Evolutionary conservation across 78 protist genomes (phyloP).

Genomic region (Speleostelium caveatum): DNA sequence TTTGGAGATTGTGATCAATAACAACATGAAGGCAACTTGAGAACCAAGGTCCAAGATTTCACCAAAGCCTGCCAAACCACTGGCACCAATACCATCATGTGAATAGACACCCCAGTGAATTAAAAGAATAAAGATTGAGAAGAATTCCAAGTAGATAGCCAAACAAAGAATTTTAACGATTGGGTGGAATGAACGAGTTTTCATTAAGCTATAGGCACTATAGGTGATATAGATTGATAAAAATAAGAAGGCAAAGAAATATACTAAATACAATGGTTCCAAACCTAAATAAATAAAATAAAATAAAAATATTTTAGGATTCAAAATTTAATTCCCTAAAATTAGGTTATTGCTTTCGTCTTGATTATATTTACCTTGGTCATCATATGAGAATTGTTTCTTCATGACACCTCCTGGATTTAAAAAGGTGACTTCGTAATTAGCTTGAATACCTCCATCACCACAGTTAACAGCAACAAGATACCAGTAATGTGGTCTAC

Average conservation of each 20-base stretch:
- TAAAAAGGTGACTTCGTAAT: conserved; percentile 8
- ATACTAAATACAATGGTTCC: conserved; percentile 61
- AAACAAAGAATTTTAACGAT: conserved; percentile 16
- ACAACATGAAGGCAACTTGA: conserved; percentile 62
- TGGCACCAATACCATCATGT: conserved; percentile 75
- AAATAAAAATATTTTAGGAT: no score
- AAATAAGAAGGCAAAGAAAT: conserved; percentile 61
- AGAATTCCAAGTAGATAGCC: conserved; percentile 33
- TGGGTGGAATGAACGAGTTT: conserved; percentile 67
- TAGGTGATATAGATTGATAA: conserved; percentile 10
- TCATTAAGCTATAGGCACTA: neutral
- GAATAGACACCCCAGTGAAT: conserved; percentile 71
- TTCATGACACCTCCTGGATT: conserved; percentile 47
- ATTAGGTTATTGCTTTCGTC: no score
- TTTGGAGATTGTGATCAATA: conserved; percentile 64
- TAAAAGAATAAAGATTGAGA: conserved; percentile 62
- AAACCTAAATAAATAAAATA: conserved; percentile 5
- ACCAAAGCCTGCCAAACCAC: conserved; percentile 74
- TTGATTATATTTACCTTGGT: conserved; percentile 32
- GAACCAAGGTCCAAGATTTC: conserved; percentile 72
- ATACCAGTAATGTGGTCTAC: conserved; percentile 72
- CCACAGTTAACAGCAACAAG: conserved; percentile 67
- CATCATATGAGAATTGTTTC: conserved; percentile 58
- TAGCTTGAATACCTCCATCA: neutral
- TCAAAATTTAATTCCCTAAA: no score